A percentile compares a stretch with the other conserved stretches of the same genome.
Conservation (phyloP, 2,329 filamentous ascomycete species). For the Colletotrichum tanaceti region DNA sequence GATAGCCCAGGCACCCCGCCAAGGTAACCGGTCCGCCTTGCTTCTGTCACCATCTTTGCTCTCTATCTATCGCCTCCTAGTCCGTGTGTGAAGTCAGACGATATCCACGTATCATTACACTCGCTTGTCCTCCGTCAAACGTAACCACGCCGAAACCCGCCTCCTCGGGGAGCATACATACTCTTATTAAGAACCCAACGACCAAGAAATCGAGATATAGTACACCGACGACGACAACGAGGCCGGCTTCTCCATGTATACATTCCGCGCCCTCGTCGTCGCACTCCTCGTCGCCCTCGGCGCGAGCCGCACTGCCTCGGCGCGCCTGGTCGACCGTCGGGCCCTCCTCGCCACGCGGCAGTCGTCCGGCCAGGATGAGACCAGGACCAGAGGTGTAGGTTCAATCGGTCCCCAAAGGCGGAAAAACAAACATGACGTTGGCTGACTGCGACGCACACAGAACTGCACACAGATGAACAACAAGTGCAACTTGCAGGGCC, state of each 20-base stretch:
- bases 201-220: not conserved
- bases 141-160: not conserved
- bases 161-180: not conserved
- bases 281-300: slow-evolving; percentile 6
- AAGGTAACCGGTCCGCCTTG: not conserved
- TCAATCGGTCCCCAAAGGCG: not conserved
- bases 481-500: slow-evolving; percentile 30
- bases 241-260: slow-evolving; percentile 5
- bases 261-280: slow-evolving; percentile 1
- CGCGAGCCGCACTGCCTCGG: slow-evolving; percentile 9
- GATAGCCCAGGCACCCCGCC: not conserved
- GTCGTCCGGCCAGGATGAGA: slow-evolving; percentile 26
- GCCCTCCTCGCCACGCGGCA: slow-evolving; percentile 18
- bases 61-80: not conserved
- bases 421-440: too few relatives aligned
- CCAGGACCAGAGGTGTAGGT: slow-evolving; percentile 33
- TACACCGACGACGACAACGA: not conserved
- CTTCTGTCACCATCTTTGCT: not conserved
- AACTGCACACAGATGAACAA: slow-evolving; percentile 36
- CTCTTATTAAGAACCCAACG: not conserved
- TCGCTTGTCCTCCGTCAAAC: not conserved
- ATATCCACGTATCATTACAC: not conserved
- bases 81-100: not conserved
- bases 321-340: slow-evolving; percentile 11
- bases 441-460: slow-evolving; percentile 3